A percentile compares a stretch with the other conserved stretches of the same genome.
These are phyloP conservation scores for Zalaria sp. DNA, from an alignment of 2,329 filamentous ascomycete species.

Conservation along the genomic window DNA sequence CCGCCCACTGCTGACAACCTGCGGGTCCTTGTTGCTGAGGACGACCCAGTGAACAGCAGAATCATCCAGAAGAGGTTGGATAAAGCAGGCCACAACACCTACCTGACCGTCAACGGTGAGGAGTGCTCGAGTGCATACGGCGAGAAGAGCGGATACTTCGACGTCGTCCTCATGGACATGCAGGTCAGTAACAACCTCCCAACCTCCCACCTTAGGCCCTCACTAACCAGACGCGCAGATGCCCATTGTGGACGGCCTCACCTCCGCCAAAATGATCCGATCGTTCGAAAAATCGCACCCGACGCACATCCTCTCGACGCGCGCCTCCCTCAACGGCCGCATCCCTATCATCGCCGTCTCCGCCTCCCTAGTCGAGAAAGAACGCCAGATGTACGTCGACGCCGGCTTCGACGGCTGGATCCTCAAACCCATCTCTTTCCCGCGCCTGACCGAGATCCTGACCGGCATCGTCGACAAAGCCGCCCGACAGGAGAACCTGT, in stretches of 20 bases:
- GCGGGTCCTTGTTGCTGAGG: constrained; percentile 66
- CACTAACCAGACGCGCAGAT: constrained; percentile 42
- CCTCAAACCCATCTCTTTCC: constrained; percentile 74
- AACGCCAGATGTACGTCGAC: constrained; percentile 55
- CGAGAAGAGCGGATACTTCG: constrained; percentile 49
- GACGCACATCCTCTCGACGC: constrained; percentile 39
- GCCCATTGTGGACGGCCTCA: constrained; percentile 79
- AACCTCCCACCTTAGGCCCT: not conserved
- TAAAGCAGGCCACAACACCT: constrained; percentile 57
- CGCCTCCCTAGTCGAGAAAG: constrained; percentile 60
- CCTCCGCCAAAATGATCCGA: constrained; percentile 71
- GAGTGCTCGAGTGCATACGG: constrained; percentile 63
- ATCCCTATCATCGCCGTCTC: constrained; percentile 80
- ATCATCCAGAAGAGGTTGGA: constrained; percentile 70
- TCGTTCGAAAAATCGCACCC: constrained; percentile 47
- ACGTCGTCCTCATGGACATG: constrained; percentile 85
- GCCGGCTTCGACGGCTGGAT: constrained; percentile 87
- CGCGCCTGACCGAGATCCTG: constrained; percentile 54
- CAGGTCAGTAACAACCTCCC: constrained; percentile 44
- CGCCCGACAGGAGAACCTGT: constrained; percentile 48
- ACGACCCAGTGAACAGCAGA: constrained; percentile 76
- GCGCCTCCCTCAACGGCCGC: constrained; percentile 47
- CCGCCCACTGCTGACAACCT: constrained; percentile 27
- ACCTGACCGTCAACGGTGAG: constrained; percentile 67
- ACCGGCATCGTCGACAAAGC: constrained; percentile 51